Percentiles rank a stretch among this genome's conserved stretches.
These are phyloP conservation scores for Pseudogymnoascus sp. DNA, from an alignment of 2,329 filamentous ascomycete genomes.

Conservation along the genomic window DNA sequence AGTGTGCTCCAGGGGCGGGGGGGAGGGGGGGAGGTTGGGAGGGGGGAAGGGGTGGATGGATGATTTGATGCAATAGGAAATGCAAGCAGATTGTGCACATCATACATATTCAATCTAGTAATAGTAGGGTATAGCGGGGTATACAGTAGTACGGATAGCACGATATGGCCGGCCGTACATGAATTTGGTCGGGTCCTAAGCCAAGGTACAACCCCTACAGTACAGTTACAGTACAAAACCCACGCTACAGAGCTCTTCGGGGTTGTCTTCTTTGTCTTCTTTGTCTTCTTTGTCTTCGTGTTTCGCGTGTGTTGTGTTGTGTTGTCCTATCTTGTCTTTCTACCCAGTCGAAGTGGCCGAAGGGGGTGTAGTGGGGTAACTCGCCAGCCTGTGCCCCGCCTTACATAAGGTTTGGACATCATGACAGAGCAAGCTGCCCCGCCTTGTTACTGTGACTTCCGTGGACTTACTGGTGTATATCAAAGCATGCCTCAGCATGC, in stretches of 20 bases:
- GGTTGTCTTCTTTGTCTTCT: background rate
- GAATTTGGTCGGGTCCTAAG: background rate
- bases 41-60: background rate
- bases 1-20: background rate
- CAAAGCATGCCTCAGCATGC: background rate
- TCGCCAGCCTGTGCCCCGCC: background rate
- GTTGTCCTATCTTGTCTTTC: no score
- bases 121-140: background rate
- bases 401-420: constrained; percentile 1
- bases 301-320: background rate
- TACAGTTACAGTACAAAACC: background rate
- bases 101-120: background rate
- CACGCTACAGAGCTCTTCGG: background rate
- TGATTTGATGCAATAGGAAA: background rate
- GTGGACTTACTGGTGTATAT: background rate
- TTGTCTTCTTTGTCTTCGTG: no score
- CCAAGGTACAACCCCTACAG: background rate
- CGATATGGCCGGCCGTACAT: background rate
- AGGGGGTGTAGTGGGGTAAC: background rate
- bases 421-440: background rate
- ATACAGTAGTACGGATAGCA: background rate
- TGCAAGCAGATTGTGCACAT: background rate
- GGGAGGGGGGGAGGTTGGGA: background rate
- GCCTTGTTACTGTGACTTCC: background rate
- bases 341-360: background rate